Conservation (phyloP, 108 stramenopile species). For the Nitzschia sp. region DNA sequence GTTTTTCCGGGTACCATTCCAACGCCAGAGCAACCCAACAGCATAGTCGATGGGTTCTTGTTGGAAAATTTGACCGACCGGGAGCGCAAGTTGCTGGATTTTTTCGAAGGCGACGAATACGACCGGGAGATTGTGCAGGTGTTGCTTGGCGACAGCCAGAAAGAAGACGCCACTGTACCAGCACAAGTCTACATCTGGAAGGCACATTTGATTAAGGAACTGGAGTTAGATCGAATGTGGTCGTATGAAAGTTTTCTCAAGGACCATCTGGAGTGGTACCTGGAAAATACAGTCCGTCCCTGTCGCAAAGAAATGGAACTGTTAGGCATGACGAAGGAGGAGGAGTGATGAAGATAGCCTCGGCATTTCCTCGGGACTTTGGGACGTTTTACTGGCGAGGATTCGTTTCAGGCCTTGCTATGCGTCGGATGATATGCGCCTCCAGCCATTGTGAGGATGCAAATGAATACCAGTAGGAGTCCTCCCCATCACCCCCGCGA, state of each 20-base stretch:
- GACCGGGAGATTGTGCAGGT: constrained; percentile 43
- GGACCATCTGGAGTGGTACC: constrained; percentile 51
- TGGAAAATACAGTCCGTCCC: constrained; percentile 53
- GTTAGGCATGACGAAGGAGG: constrained; percentile 10
- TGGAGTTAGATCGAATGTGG: constrained; percentile 50
- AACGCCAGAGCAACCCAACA: neutral
- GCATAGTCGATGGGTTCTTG: constrained; percentile 40
- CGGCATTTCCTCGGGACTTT: no score
- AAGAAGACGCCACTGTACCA: neutral
- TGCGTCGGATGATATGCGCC: no score
- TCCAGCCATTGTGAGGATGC: no score
- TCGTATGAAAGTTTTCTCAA: constrained; percentile 43
- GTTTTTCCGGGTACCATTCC: constrained; percentile 65
- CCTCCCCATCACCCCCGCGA: no score
- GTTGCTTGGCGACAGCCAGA: neutral
- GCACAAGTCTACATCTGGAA: constrained; percentile 62
- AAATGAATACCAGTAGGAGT: no score
- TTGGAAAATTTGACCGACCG: constrained; percentile 35
- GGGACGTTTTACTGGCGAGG: no score
- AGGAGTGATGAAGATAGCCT: constrained; percentile 5
- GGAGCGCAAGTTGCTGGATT: constrained; percentile 64
- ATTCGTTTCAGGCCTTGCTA: no score
- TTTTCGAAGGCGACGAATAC: constrained; percentile 72
- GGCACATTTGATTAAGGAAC: constrained; percentile 15
- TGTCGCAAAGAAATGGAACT: constrained; percentile 44